Evolutionary conservation across 768 basidiomycete species (phyloP).

Genomic region (Leccinum fibrillosum): DNA sequence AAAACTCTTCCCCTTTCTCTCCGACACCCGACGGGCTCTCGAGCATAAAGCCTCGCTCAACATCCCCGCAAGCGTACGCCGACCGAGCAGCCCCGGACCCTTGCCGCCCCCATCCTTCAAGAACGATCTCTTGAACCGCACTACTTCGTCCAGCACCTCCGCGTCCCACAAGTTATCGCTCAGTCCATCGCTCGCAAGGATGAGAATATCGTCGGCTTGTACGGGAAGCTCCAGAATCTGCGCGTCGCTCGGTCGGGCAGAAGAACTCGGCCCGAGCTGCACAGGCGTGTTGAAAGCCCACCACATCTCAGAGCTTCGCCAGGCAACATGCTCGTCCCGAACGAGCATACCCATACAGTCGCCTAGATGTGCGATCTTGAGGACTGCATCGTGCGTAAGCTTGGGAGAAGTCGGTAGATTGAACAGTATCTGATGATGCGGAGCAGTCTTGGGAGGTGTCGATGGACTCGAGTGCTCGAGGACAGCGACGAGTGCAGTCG

Average conservation of each 20-base stretch:
- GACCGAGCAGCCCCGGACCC: constrained; percentile 35
- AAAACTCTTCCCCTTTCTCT: constrained; percentile 35
- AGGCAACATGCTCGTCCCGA: constrained; percentile 72
- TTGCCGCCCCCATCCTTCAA: constrained; percentile 20
- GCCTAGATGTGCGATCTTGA: constrained; percentile 81
- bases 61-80: constrained; percentile 62
- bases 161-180: constrained; percentile 89
- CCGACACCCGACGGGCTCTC: constrained; percentile 67
- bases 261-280: constrained; percentile 59
- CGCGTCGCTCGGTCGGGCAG: constrained; percentile 65
- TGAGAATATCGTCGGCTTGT: constrained; percentile 67
- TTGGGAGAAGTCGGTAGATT: constrained; percentile 24
- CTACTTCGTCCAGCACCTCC: constrained; percentile 80
- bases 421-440: constrained; percentile 18
- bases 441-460: constrained; percentile 13
- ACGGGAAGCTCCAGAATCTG: constrained; percentile 70
- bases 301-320: constrained; percentile 93
- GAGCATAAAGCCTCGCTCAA: constrained; percentile 80
- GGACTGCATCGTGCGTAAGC: constrained; percentile 52
- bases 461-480: constrained; percentile 42
- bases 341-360: constrained; percentile 89
- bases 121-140: constrained; percentile 48
- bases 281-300: constrained; percentile 73
- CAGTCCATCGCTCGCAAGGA: constrained; percentile 78
- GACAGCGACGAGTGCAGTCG: constrained; percentile 65